Evolutionary conservation across 2,329 filamentous ascomycete species (phyloP).

Genomic region (Colletotrichum zoysiae): DNA sequence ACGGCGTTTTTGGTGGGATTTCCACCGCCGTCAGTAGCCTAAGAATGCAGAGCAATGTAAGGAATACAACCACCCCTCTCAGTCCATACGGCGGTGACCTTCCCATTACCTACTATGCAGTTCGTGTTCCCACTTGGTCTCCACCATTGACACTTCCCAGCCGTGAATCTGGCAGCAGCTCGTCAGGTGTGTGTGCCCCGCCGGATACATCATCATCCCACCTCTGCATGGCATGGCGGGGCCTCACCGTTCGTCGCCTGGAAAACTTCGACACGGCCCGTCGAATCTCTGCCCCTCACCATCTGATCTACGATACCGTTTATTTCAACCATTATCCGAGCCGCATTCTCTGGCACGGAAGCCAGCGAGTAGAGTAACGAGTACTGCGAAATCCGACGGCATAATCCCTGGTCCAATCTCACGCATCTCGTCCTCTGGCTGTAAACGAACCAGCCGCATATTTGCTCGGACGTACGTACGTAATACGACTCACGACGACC

Average conservation of each 20-base stretch:
- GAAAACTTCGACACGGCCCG: constrained; percentile 30
- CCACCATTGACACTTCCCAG: not conserved
- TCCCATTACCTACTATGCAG: not conserved
- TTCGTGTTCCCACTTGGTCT: constrained; percentile 5
- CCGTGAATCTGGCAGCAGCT: constrained; percentile 29
- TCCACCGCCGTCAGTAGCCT: constrained; percentile 8
- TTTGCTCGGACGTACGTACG: not conserved
- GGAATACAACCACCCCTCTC: constrained; percentile 11
- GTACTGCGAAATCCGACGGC: not conserved
- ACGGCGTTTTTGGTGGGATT: constrained; percentile 24
- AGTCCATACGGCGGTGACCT: constrained; percentile 19
- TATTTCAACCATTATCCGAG: constrained; percentile 33
- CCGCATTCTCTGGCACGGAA: constrained; percentile 21
- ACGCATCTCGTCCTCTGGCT: too few species aligned
- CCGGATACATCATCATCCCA: constrained; percentile 39
- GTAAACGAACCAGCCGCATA: not conserved
- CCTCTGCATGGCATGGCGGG: constrained; percentile 19
- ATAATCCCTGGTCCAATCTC: not conserved
- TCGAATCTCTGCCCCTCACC: constrained; percentile 12
- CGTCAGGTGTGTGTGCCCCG: constrained; percentile 24
- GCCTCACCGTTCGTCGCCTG: constrained; percentile 31
- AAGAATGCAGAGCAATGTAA: not conserved
- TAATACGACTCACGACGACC: not conserved
- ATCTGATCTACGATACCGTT: constrained; percentile 19
- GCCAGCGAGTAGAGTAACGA: constrained; percentile 8